Evolutionary conservation across 116 monocot genomes (phyloP), one percentile per base, ranked within the genome.

Genomic region (Dioscorea cayenensis): DNA sequence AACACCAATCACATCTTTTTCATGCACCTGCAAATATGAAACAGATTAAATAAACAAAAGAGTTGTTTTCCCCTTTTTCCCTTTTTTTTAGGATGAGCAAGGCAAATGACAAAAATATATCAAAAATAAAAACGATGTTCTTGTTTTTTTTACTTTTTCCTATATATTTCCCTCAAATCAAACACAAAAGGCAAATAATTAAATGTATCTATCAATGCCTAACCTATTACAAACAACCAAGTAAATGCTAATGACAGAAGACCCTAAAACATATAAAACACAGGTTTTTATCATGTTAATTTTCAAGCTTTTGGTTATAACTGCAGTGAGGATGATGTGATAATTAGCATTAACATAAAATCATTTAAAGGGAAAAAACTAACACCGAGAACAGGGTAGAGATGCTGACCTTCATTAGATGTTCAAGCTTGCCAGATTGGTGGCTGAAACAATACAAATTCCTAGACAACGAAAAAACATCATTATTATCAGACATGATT

Each of bases 341-440:
- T 16, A 55, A 18, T 55, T 16, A 55, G 14, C 16, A 55, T n/a
- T 19, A 55, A 55, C 19, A 0, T 55, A 55, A 2, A 63, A 63
- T 27, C 0, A 2, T 63, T 9, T 11, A 23, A 62, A 32, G 1
- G 32, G 32, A 9, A 22, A 20, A 23, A 62, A 62, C 23, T 27
- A 20, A 62, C 27, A 28, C 20, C 16, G 16, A 19, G 35, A 59
- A 32, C 35, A 20, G 13, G 17, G 23, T 60, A 23, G 18, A 55
- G 25, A 65, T 13, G 60, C 80, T 76, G 21, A 92, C 96, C 97
- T 99, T 99, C 97, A 99, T 90, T 29, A 99, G 71, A 82, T 99
- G 94, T 68, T 99, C 97, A 60, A 99, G 94, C 69, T 93, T 99
- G 27, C 97, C 97, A 73, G 97, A 93, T 64, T 99, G 93, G 21